Conservation (phyloP, 208 protist genomes). For the Leishmania guyanensis region DNA sequence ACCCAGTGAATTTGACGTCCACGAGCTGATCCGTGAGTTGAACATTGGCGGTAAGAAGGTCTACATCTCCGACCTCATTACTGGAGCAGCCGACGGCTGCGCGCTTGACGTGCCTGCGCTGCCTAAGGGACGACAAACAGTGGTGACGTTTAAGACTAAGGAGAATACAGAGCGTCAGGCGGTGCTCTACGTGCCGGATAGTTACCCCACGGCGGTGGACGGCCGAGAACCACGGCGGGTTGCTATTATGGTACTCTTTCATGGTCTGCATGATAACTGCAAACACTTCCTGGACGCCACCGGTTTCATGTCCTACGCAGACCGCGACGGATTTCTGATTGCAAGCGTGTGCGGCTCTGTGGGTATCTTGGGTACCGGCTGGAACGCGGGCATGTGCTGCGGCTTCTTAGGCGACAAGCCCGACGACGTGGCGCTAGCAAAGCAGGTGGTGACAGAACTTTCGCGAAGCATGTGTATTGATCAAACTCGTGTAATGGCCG, state of each 20-base stretch:
- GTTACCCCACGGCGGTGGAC: slow-evolving; percentile 5
- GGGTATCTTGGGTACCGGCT: slow-evolving; percentile 60
- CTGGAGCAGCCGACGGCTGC: neutral
- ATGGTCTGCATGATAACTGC: slow-evolving; percentile 74
- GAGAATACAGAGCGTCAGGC: slow-evolving; percentile 34
- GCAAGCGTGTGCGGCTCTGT: slow-evolving; percentile 63
- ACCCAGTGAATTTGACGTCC: neutral
- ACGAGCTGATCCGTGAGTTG: neutral
- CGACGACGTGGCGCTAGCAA: slow-evolving; percentile 57
- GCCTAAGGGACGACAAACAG: slow-evolving; percentile 29
- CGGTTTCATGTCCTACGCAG: slow-evolving; percentile 53
- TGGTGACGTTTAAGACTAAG: slow-evolving; percentile 38
- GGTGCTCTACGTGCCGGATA: slow-evolving; percentile 48
- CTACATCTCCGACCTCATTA: slow-evolving; percentile 4
- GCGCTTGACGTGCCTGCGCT: slow-evolving; percentile 15
- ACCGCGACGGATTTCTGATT: slow-evolving; percentile 53
- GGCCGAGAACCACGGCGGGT: slow-evolving; percentile 1
- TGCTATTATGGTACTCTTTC: slow-evolving; percentile 60
- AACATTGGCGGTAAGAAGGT: slow-evolving; percentile 6
- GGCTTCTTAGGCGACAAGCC: slow-evolving; percentile 53
- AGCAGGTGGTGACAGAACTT: slow-evolving; percentile 35
- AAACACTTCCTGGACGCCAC: slow-evolving; percentile 54
- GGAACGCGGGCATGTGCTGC: slow-evolving; percentile 79
- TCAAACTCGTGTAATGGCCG: slow-evolving; percentile 46
- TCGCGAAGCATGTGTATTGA: slow-evolving; percentile 41